Base-by-base conservation (phyloP, 179 eudicot species). In the Silene vulgaris region DNA sequence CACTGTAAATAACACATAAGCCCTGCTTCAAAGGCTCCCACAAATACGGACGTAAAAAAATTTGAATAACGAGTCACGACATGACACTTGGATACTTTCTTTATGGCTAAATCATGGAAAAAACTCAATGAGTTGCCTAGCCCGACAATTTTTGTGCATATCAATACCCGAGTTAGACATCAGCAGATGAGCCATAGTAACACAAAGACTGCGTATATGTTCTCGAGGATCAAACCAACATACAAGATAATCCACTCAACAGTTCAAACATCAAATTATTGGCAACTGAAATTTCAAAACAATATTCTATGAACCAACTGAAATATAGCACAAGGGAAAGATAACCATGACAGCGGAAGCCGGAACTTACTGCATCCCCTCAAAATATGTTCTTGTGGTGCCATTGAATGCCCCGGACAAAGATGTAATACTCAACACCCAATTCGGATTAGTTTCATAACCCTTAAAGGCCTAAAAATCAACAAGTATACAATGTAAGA, bases 391-490 rank as follows among this genome's bases (percentile, higher is more conserved):
- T 76, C 97, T 87, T 60, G 98, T 94, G 29, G 97, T 90, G 69
- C 98, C 97, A 78, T 94, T 93, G 74, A 93, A 87, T 56, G 98
- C 98, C 75, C 98, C 98, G 20, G 96, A 94, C 71, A 94, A 87
- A 26, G 98, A 80, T 17, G 98, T 94, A 57, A 94, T 71, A 85
- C 98, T 92, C 77, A 90, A 65, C 17, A 94, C 89, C 98, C 98
- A 94, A 54, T 90, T 89, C 40, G 89, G 92, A 37, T 89, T 85
- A 66, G 92, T 89, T 70, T 90, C 90, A 80, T 89, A 71, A 68
- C 96, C 96, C 64, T 80, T 82, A 74, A 92, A 94, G 61, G 93
- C 96, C 98, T 94, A 77, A 32, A 82, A 70, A 76, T 40, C 26
- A 23, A 23, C 23, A 65, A 14, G 5, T 23, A 26, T 56, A 13